Evolutionary conservation across 805 yeast species (phyloP), one percentile per base, ranked within the genome.

Genomic region (Grigorovia transvaalensis): DNA sequence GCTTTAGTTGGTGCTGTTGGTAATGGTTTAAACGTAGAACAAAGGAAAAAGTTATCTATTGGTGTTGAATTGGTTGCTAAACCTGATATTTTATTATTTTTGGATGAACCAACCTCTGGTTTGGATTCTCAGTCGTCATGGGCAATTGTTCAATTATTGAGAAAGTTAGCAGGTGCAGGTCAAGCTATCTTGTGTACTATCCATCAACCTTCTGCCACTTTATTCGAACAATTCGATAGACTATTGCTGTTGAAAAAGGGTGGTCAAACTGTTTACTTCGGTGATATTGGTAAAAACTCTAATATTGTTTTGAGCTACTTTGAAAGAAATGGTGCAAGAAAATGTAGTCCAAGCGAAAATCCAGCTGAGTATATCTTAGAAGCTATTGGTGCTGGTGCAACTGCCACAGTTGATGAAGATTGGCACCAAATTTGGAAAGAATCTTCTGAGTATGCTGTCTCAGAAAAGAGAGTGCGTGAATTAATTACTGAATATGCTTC

Each of bases 351-450:
- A 15, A 64, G 61, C 12, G 86, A 79, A 50, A 82, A 82, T 56
- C 87, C 88, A 2, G 88, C 87, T 8, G 88, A 82, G 63, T 82
- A 81, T 70, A 79, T 82, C 66, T 65, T 82, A 53, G 83, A 81
- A 53, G 79, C 76, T 20, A 80, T 84, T 64, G 88, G 88, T 41
- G 88, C 88, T 20, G 88, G 86, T 57, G 86, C 88, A 2, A 81
- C 85, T 18, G 81, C 86, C 1, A 59, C 67, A 41, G 76, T 73
- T 9, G 60, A 69, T 13, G 72, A 69, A 29, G 79, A 84, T 35
- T 84, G 84, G 80, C 68, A 70, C 59, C 74, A 78, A 18, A 72
- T 74, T 4, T 84, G 90, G 80, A 64, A 60, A 52, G 67, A 67
- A 49, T 75, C 80, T 7, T 49, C 57, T 9, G 76, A 75, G 56